Base-by-base conservation (phyloP, 2,329 filamentous ascomycete species). In the Nemania bipapillata region DNA sequence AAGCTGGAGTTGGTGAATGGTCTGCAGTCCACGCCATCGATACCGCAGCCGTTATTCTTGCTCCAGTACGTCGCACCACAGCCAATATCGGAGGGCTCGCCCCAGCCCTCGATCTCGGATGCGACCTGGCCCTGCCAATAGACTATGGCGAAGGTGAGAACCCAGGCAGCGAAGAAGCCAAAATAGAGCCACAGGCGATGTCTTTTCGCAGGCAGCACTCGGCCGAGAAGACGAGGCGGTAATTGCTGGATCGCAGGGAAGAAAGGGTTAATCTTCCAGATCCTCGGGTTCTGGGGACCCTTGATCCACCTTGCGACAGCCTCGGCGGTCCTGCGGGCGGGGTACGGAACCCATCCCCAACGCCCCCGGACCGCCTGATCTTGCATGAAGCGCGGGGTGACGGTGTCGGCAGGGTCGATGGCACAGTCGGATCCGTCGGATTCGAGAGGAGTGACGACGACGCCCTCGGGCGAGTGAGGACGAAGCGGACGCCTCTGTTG, bases 1-100 rank as follows among this genome's bases (percentile, higher is more conserved):
- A 93, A 89, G 0, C 88, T 88, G 64, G 83, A 87, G 71, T 89
- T 90, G 66, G 86, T 86, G 75, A 96, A 96, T 0, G 92, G 92
- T 8, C 92, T 87, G 76, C 92, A 96, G 59, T 88, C 83, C 68
- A 89, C 88, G 6, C 92, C 92, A 72, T 95, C 89, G 15, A 95
- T 76, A 0, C 92, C 92, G 77, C 92, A 96, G 12, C 81, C 82
- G 75, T 94, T 94, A 37, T 89, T 90, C 42, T 88, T 78, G 8
- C 83, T 85, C 91, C 92, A 96, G 76, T 92, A 92, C 15, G 89
- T 86, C 62, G 86, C 85, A 12, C 86, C 87, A 78, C 92, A 96
- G 32, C 87, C 83, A 50, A 95, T 87, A 61, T 86, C 84, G 63
- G 86, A 83, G 0, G 92, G 91, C 53, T 81, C 83, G 17, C 91